phyloP scores from a whole-genome alignment of 306 rosid genomes.

The Alnus glutinosa region DNA sequence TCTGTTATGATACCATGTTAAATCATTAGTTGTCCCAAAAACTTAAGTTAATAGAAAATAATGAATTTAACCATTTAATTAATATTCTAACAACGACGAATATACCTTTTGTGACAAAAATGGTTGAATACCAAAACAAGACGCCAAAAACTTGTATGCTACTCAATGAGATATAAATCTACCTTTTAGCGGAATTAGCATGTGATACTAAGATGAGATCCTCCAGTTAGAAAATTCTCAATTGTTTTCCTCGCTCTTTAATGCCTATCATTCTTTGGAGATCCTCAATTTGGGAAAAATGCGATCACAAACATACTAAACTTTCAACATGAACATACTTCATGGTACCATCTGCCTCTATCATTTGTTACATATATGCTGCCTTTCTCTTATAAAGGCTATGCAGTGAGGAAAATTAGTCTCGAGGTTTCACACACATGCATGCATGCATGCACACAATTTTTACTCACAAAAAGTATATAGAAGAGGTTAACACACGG shows the following conservation, averaged over 20 bases:
- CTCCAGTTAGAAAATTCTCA: not conserved
- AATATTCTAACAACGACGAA: no score
- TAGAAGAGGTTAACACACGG: not conserved
- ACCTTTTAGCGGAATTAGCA: not conserved
- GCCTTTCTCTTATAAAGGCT: not conserved
- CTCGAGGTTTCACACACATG: not conserved
- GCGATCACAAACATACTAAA: not conserved
- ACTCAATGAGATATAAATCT: not conserved
- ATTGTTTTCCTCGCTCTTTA: not conserved
- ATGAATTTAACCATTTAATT: no score
- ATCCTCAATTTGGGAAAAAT: not conserved
- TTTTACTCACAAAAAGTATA: not conserved
- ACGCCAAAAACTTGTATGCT: not conserved
- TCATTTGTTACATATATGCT: not conserved
- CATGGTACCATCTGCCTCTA: conserved; percentile 2
- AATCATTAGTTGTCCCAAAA: no score
- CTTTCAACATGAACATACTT: not conserved
- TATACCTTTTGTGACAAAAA: not conserved
- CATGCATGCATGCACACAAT: not conserved
- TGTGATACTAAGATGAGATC: not conserved
- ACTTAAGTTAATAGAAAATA: no score
- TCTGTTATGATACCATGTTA: no score
- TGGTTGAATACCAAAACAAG: not conserved
- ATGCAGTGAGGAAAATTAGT: not conserved
- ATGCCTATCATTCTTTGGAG: not conserved